phyloP scores from a whole-genome alignment of 345 rosid species.

The Pelargonium nanum region DNA sequence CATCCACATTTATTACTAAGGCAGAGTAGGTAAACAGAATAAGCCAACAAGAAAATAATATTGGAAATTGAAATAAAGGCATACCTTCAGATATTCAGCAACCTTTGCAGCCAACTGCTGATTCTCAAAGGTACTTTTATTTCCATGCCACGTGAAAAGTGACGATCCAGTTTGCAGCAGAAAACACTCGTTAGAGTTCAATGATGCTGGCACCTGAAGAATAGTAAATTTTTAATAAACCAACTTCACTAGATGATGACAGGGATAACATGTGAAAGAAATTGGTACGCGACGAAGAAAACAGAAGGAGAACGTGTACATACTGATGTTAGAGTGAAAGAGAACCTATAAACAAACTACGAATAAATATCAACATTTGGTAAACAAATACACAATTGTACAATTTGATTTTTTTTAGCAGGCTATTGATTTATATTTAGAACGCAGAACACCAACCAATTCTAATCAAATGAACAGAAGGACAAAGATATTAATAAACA shows the following conservation, averaged over 20 bases:
- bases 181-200: slow-evolving; percentile 76
- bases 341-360: background rate
- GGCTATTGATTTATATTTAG: background rate
- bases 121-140: slow-evolving; percentile 82
- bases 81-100: slow-evolving; percentile 82
- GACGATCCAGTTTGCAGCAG: slow-evolving; percentile 94
- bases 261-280: background rate
- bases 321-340: background rate
- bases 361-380: background rate
- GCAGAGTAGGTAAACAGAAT: background rate
- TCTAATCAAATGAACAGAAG: too few relatives aligned
- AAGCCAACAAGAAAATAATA: slow-evolving; percentile 3
- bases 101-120: slow-evolving; percentile 74
- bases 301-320: background rate
- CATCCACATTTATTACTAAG: slow-evolving; percentile 3
- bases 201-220: slow-evolving; percentile 67
- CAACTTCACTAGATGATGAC: background rate
- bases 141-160: slow-evolving; percentile 85
- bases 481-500: too few relatives aligned
- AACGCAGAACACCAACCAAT: too few relatives aligned
- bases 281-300: too few relatives aligned
- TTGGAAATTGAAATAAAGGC: background rate
- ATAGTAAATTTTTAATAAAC: slow-evolving; percentile 10
- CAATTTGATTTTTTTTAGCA: background rate
- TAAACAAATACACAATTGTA: background rate